Evolutionary conservation across 495 filamentous ascomycete species (phyloP).

Genomic region (Darksidea phi): DNA sequence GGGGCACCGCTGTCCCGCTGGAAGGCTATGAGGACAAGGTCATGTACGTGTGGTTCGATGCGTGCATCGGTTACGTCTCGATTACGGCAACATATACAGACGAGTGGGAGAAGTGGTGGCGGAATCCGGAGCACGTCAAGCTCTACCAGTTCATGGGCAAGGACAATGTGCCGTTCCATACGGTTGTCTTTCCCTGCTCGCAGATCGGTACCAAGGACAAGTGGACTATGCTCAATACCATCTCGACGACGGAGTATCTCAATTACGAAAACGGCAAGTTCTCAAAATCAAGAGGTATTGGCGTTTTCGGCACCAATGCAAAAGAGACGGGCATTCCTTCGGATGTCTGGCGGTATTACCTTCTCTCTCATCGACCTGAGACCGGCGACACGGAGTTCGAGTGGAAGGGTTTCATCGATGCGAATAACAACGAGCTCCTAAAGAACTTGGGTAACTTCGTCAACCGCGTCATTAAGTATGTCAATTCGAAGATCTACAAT

Average conservation of each 20-base stretch:
- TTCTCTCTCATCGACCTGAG: conserved; percentile 84
- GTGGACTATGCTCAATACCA: conserved; percentile 88
- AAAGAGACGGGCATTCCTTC: conserved; percentile 82
- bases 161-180: conserved; percentile 92
- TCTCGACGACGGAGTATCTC: conserved; percentile 91
- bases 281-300: conserved; percentile 84
- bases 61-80: conserved; percentile 92
- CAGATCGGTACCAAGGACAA: conserved; percentile 79
- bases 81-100: conserved; percentile 92
- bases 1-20: conserved; percentile 67
- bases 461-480: conserved; percentile 90
- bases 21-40: conserved; percentile 75
- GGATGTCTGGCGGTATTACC: conserved; percentile 92
- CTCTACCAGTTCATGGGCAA: conserved; percentile 99
- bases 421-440: conserved; percentile 88
- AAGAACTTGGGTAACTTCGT: conserved; percentile 92
- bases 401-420: conserved; percentile 78
- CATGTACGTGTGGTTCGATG: conserved; percentile 98
- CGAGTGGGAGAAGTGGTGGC: conserved; percentile 96
- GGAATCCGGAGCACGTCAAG: conserved; percentile 79
- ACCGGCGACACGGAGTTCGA: conserved; percentile 86
- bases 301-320: conserved; percentile 87
- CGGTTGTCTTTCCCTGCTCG: conserved; percentile 85
- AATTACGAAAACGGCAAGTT: conserved; percentile 97
- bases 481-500: conserved; percentile 68